Base-by-base conservation (phyloP, 2,329 filamentous ascomycete species). In the Aureobasidium pullulans region DNA sequence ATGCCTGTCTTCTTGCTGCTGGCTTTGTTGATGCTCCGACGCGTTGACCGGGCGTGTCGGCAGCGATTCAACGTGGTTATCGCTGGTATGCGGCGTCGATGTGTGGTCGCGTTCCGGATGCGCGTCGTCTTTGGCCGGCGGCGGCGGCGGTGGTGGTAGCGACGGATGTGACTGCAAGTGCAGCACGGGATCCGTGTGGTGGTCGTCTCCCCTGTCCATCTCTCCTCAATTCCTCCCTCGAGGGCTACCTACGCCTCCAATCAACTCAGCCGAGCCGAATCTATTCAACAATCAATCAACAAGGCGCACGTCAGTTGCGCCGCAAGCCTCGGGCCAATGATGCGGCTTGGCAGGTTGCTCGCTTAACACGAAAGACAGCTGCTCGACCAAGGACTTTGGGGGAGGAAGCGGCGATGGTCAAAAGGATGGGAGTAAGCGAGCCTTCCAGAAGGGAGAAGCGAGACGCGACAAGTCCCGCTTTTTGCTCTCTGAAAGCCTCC, bases 271-370 rank as follows among this genome's bases (percentile, higher is more conserved):
- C 50, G 50, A 54, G 50, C 50, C 50, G 50, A 34, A 42, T 54
- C 50, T 43, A 43, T 54, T 54, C 50, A 29, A 43, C 40, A 46
- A 46, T 48, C 54, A 48, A 57, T 48, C 43, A 48, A 48, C 54
- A 57, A 16, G 37, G 23, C 54, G 44, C 54, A 57, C 54, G 54
- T 57, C 54, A 57, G 53, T 57, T 34, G 31, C 53, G 42, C 40
- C 42, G 43, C 54, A 40, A 57, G 43, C 54, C 54, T 57, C 54
- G 54, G 54, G 39, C 54, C 54, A 43, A 39, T 48, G 40, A 44
- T 56, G 40, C 13, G 52, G 40, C 52, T 54, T 54, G 50, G 50
- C 50, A 34, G 40, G 40, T 44, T 46, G 52, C 52, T 56, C 52
- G 52, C 52, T 56, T 56, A 44, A 19, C 37, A 39, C 49, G 40